Base-by-base conservation (phyloP, 2,329 filamentous ascomycete genomes). In the Aschersonia sp. region DNA sequence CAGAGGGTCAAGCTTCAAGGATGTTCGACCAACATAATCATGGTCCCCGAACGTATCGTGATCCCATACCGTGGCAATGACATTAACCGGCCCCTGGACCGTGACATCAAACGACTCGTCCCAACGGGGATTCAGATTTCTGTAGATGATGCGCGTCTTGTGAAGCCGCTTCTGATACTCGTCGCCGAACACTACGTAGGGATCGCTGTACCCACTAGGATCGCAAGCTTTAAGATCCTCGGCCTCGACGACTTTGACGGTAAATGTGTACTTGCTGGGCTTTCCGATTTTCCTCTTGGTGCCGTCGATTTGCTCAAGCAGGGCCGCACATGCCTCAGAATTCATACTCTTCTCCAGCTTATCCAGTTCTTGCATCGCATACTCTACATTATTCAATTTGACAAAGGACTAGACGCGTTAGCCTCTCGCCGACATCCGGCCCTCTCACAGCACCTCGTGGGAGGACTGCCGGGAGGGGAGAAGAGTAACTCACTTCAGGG, bases 151-250 rank as follows among this genome's bases (percentile, higher is more conserved):
- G 53, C 90, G 81, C 22, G 90, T 97, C 68, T 97, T 97, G 54
- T 88, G 85, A 47, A 98, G 76, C 33, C 92, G 85, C 67, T 97
- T 97, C 64, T 97, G 90, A 60, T 95, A 97, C 63, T 98, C 92
- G 58, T 98, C 92, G 44, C 90, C 87, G 53, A 98, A 79, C 12
- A 98, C 90, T 32, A 98, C 88, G 59, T 98, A 98, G 0, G 92
- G 92, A 66, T 98, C 92, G 61, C 90, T 97, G 54, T 84, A 79
- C 37, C 92, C 92, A 57, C 86, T 94, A 56, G 94, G 82, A 64
- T 98, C 92, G 61, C 92, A 97, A n/a, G 92, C 87, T 66, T 97
- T 97, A 56, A 98, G 72, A 58, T 98, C 92, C 66, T 98, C 92
- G 7, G 87, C 92, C 65, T 98, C 92, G 30, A 98, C 89, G 50